A percentile compares a stretch with the other conserved stretches of the same genome.
Conservation (phyloP, 768 basidiomycete species). For the Pisolithus tinctorius region DNA sequence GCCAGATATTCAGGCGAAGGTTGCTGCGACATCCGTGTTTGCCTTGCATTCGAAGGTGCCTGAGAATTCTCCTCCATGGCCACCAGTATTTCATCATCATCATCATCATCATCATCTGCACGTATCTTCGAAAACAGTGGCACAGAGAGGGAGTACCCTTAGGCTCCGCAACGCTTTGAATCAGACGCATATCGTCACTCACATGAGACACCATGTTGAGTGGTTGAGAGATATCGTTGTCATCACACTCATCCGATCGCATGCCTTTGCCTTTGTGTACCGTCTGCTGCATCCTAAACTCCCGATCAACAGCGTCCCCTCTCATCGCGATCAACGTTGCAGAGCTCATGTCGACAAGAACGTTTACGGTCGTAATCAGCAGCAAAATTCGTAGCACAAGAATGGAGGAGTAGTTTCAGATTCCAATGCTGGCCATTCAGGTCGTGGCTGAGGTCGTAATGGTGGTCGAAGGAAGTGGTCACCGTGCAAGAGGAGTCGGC, state of each 20-base stretch:
- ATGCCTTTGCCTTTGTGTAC: not conserved
- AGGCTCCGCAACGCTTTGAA: constrained; percentile 20
- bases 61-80: constrained; percentile 14
- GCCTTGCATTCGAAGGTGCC: constrained; percentile 3
- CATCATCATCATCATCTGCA: not conserved
- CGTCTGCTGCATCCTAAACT: not conserved
- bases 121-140: constrained; percentile 17
- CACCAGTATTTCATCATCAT: not conserved
- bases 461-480: constrained; percentile 19
- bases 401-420: not conserved
- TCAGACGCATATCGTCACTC: constrained; percentile 31
- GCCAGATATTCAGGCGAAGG: constrained; percentile 27
- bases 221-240: constrained; percentile 13
- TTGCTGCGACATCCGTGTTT: constrained; percentile 23
- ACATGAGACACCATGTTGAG: constrained; percentile 19
- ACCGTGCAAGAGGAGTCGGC: constrained; percentile 17
- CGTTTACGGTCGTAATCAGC: not conserved
- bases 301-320: not conserved
- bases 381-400: not conserved
- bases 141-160: constrained; percentile 21
- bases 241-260: constrained; percentile 10
- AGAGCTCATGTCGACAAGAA: constrained; percentile 8
- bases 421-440: not conserved
- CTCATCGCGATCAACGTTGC: not conserved
- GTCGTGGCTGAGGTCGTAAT: constrained; percentile 14